A percentile compares a stretch with the other conserved stretches of the same genome.
Evolutionary conservation across 495 filamentous ascomycete species (phyloP).

Genomic region (Umbilicaria muhlenbergii): DNA sequence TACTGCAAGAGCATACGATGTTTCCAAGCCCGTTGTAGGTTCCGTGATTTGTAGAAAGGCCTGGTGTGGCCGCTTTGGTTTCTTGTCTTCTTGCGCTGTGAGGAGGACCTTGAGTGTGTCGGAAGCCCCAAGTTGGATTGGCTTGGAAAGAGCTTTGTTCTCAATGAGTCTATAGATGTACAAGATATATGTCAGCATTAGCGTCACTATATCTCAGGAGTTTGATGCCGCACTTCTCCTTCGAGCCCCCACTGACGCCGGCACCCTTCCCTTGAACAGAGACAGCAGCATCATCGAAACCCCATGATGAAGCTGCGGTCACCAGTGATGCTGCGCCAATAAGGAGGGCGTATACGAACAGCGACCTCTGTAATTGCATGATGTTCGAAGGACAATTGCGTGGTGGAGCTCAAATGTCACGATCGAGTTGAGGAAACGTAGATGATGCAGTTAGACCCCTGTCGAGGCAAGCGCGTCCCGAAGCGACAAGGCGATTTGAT

Average conservation of each 20-base stretch:
- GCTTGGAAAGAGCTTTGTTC: conserved; percentile 43
- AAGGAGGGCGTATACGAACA: conserved; percentile 16
- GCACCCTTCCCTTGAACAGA: conserved; percentile 56
- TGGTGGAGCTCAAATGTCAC: no score
- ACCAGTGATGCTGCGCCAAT: conserved; percentile 15
- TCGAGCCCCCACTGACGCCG: conserved; percentile 44
- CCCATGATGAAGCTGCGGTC: conserved; percentile 59
- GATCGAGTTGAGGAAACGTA: no score
- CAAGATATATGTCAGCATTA: not conserved
- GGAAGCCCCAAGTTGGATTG: conserved; percentile 45
- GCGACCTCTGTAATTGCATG: conserved; percentile 6
- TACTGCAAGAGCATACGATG: conserved; percentile 72
- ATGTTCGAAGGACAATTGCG: not conserved
- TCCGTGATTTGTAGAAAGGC: conserved; percentile 78
- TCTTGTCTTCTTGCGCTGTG: conserved; percentile 63
- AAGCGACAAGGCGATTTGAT: no score
- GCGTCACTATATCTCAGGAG: not conserved
- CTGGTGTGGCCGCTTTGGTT: conserved; percentile 75
- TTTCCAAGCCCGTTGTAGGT: conserved; percentile 56
- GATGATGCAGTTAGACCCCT: no score
- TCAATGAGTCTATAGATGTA: conserved; percentile 38
- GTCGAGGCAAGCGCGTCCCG: no score
- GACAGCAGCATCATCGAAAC: conserved; percentile 72
- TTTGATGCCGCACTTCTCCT: conserved; percentile 48
- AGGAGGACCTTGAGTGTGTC: conserved; percentile 73